Percentiles rank a stretch among this genome's conserved stretches.
These are phyloP conservation scores for Lupinus albus DNA, from an alignment of 306 rosid species.

Conservation along the genomic window DNA sequence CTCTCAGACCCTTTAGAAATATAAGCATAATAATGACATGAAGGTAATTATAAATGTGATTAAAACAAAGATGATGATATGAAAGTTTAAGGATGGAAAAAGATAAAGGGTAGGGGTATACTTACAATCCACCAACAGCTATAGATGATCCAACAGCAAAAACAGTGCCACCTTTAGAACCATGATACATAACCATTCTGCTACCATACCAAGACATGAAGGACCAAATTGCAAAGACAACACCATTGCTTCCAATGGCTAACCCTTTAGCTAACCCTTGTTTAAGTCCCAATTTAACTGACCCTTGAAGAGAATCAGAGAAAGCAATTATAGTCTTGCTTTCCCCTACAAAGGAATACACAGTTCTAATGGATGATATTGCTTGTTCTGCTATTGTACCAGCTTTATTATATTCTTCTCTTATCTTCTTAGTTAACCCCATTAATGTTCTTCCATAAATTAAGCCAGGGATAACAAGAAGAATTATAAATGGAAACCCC, in stretches of 20 bases:
- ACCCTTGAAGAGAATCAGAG: slow-evolving; percentile 68
- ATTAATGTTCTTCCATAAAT: slow-evolving; percentile 78
- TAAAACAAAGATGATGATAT: neutral
- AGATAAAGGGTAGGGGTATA: neutral
- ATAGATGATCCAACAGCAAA: slow-evolving; percentile 80
- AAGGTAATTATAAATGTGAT: too few relatives aligned
- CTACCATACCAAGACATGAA: slow-evolving; percentile 84
- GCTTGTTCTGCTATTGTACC: slow-evolving; percentile 85
- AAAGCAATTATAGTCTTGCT: slow-evolving; percentile 64
- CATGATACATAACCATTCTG: slow-evolving; percentile 87
- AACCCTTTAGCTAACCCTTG: slow-evolving; percentile 92
- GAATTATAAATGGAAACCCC: slow-evolving; percentile 72
- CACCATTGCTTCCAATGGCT: slow-evolving; percentile 87
- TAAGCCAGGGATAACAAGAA: slow-evolving; percentile 80
- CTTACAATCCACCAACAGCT: slow-evolving; percentile 88
- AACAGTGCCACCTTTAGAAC: slow-evolving; percentile 81
- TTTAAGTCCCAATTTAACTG: slow-evolving; percentile 70
- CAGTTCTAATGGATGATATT: slow-evolving; percentile 80
- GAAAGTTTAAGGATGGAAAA: slow-evolving; percentile 5
- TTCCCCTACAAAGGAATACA: slow-evolving; percentile 84
- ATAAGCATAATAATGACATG: too few relatives aligned
- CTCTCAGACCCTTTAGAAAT: too few relatives aligned
- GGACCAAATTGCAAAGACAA: slow-evolving; percentile 87
- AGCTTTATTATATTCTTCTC: slow-evolving; percentile 69
- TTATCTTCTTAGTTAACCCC: slow-evolving; percentile 66